Evolutionary conservation across 345 rosid genomes (phyloP).

Genomic region (Psidium friedrichsthalianum): DNA sequence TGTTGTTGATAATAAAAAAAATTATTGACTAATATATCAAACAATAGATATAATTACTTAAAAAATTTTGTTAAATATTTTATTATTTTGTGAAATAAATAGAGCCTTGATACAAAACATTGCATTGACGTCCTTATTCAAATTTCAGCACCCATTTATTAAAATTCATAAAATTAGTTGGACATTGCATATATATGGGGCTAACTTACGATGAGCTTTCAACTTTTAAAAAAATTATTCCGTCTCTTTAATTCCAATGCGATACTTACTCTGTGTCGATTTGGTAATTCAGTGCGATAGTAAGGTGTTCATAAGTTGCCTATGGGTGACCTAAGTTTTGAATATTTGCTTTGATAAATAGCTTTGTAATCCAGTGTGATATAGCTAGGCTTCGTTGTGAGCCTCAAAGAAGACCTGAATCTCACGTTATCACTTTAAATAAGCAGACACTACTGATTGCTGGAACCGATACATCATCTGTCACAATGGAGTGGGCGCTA

Average conservation of each 20-base stretch:
- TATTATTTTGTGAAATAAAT: too few species aligned
- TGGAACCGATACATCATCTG: conserved; percentile 30
- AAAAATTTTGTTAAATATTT: too few species aligned
- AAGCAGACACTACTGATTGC: conserved; percentile 18
- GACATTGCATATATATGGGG: not conserved
- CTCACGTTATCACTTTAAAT: too few species aligned
- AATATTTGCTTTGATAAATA: not conserved
- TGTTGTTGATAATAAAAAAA: too few species aligned
- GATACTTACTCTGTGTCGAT: not conserved
- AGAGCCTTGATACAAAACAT: not conserved
- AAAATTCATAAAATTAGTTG: not conserved
- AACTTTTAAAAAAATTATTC: not conserved
- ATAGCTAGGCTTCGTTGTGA: too few species aligned
- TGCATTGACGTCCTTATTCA: not conserved
- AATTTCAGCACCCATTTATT: not conserved
- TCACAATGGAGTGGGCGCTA: conserved; percentile 47
- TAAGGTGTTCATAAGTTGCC: too few species aligned
- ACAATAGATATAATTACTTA: too few species aligned
- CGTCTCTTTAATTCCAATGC: not conserved
- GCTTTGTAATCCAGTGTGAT: not conserved
- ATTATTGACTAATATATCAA: too few species aligned
- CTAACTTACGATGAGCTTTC: not conserved
- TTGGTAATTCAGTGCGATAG: too few species aligned
- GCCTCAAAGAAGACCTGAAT: too few species aligned
- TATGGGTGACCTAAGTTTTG: too few species aligned